Conservation (phyloP, 108 stramenopile genomes). For the Cylindrotheca fusiformis region DNA sequence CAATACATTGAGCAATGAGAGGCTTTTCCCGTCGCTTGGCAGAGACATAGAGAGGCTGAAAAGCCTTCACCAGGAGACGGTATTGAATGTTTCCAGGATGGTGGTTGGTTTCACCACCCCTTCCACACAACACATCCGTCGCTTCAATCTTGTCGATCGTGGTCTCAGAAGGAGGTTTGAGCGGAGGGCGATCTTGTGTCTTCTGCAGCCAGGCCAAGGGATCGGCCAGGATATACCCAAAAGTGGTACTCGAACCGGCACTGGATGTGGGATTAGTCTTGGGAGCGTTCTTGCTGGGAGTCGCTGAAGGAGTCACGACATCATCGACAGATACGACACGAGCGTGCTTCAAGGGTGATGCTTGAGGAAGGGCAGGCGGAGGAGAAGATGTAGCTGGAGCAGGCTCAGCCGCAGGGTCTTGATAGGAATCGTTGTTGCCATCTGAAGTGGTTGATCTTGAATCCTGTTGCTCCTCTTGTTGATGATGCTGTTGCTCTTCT, state of each 20-base stretch:
- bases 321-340: neutral
- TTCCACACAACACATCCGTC: slow-evolving; percentile 72
- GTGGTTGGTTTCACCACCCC: slow-evolving; percentile 82
- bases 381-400: neutral
- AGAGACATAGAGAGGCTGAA: slow-evolving; percentile 47
- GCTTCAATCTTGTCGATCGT: slow-evolving; percentile 18
- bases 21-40: slow-evolving; percentile 65
- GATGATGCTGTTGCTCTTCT: slow-evolving; percentile 15
- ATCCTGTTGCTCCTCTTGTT: neutral
- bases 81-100: slow-evolving; percentile 77
- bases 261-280: neutral
- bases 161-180: neutral
- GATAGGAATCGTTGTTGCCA: neutral
- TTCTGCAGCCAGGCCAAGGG: slow-evolving; percentile 24
- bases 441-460: neutral
- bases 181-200: slow-evolving; percentile 5
- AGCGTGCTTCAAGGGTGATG: neutral
- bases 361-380: neutral
- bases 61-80: slow-evolving; percentile 54
- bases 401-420: neutral
- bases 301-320: neutral
- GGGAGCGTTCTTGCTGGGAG: neutral
- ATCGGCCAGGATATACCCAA: slow-evolving; percentile 22
- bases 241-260: slow-evolving; percentile 2
- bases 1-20: slow-evolving; percentile 69